phyloP scores from a whole-genome alignment of 257 asterid genomes.

The Salvia rosmarinus region DNA sequence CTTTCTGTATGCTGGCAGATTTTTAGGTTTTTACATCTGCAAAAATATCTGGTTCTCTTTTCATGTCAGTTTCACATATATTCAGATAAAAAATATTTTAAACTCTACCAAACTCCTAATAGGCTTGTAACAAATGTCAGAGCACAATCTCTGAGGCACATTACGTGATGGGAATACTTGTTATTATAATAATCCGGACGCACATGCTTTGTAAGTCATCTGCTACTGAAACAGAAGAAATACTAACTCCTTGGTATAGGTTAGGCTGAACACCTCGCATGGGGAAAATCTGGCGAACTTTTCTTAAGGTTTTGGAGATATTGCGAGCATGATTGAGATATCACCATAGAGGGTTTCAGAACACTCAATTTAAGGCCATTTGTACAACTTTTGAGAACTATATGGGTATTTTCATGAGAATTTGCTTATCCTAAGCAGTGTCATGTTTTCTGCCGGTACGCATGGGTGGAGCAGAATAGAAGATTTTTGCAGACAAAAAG shows the following conservation, averaged over 20 bases:
- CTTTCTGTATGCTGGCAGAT: background rate
- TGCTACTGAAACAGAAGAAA: background rate
- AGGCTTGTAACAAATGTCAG: conserved; percentile 7
- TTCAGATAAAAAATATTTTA: background rate
- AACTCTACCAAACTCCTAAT: background rate
- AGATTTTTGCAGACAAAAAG: too few relatives aligned
- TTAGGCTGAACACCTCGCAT: background rate
- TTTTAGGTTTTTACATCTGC: conserved; percentile 12
- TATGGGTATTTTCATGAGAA: background rate
- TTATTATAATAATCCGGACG: conserved; percentile 8
- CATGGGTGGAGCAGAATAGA: conserved; percentile 10
- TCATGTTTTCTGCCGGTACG: background rate
- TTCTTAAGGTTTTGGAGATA: background rate
- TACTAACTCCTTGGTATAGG: background rate
- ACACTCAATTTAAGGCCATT: background rate
- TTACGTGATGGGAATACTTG: conserved; percentile 14
- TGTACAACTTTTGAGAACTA: background rate
- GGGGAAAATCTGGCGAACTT: background rate
- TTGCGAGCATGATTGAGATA: background rate
- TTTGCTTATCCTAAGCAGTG: background rate
- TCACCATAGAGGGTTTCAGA: background rate
- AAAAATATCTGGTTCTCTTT: conserved; percentile 1
- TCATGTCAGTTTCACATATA: conserved; percentile 21
- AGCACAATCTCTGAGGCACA: conserved; percentile 1
- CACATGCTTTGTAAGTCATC: conserved; percentile 8